Base-by-base conservation (phyloP, 2,329 filamentous ascomycete genomes). In the Sphaerulina populicola region DNA sequence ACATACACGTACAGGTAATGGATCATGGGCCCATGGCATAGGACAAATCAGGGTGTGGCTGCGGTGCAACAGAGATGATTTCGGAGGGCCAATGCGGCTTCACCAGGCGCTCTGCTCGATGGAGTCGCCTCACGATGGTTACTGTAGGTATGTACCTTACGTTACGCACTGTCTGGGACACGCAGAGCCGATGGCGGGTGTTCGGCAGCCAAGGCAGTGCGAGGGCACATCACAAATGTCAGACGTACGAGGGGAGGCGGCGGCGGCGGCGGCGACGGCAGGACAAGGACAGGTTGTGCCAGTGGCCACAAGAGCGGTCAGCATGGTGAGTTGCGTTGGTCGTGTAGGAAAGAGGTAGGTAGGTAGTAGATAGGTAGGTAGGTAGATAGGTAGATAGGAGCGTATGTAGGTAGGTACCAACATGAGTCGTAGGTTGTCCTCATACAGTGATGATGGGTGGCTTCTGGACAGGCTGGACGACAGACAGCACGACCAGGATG, bases 51-150 rank as follows among this genome's bases (percentile, higher is more conserved):
- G 14, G 29, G 29, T 48, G 47, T 44, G 47, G 47, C 39, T 40
- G 51, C 33, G 44, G 50, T 53, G 51, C 46, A 49, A 46, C 50
- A 53, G 47, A 53, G 50, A 47, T 47, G 50, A 47, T 45, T 55
- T 55, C 35, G 44, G 37, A 27, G 11, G 43, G 30, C 54, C 50
- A 56, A 56, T 56, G 54, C 30, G 47, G 47, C 50, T 18, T 51
- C 50, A 48, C 50, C 47, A 56, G 42, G 54, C 47, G 54, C 53
- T 53, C 44, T 35, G 12, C 40, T 52, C 44, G 48, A 44, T 39
- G 38, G 15, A 36, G 38, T 41, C 36, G 38, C 40, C 37, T 47
- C 46, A 42, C 46, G 51, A 31, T 50, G 47, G 31, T 47, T 29
- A 40, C 15, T 42, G 4, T 4, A 23, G 21, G 21, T 6, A 23